A percentile compares a stretch with the other conserved stretches of the same genome.
Conservation (phyloP, 768 basidiomycete genomes). For the Cubamyces sp. region DNA sequence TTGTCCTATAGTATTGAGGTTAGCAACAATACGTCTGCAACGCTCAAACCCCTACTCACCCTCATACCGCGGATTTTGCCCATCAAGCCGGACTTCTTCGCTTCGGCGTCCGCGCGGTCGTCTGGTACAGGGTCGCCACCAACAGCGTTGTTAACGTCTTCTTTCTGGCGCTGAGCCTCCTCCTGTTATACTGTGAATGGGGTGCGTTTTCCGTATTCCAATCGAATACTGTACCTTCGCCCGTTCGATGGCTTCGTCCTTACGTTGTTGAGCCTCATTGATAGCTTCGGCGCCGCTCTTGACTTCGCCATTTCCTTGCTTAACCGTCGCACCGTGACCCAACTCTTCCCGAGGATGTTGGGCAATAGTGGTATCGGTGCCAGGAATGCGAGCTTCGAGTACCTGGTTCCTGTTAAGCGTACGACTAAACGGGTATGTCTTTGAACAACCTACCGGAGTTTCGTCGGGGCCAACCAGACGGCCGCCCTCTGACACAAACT, state of each 20-base stretch:
- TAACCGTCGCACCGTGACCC: constrained; percentile 40
- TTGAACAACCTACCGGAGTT: constrained; percentile 43
- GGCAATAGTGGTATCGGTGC: constrained; percentile 44
- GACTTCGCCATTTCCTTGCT: constrained; percentile 40
- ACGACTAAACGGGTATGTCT: background rate
- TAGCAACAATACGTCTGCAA: background rate
- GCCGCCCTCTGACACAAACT: constrained; percentile 58
- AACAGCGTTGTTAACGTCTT: constrained; percentile 28
- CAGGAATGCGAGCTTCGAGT: constrained; percentile 50
- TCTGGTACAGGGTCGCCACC: constrained; percentile 37
- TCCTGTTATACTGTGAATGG: constrained; percentile 3
- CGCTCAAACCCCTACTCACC: constrained; percentile 19
- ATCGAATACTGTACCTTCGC: constrained; percentile 10
- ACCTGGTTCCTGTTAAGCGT: constrained; percentile 21
- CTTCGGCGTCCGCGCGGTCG: constrained; percentile 41
- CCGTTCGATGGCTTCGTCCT: constrained; percentile 23
- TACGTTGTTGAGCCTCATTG: constrained; percentile 23
- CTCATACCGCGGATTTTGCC: constrained; percentile 37
- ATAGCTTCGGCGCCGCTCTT: constrained; percentile 34
- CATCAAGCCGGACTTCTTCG: constrained; percentile 42
- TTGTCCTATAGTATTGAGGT: constrained; percentile 37
- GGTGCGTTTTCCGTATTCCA: background rate
- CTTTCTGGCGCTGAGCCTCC: constrained; percentile 28
- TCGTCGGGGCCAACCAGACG: constrained; percentile 47
- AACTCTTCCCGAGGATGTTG: constrained; percentile 57